A percentile compares a stretch with the other conserved stretches of the same genome.
Evolutionary conservation across 805 yeast species (phyloP).

Genomic region (Candida chauliodis): DNA sequence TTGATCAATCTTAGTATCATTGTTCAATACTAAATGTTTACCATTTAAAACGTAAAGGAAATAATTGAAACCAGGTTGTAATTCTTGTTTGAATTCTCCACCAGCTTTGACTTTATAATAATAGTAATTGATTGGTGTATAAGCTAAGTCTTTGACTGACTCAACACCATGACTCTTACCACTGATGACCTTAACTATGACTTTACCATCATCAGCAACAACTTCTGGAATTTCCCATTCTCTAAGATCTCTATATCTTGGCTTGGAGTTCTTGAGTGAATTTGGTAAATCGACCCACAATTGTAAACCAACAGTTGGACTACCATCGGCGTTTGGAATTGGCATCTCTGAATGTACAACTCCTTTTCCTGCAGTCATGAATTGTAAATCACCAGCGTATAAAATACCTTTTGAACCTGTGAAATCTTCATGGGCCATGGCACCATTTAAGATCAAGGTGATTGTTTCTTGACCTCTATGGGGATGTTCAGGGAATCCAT

Average conservation of each 20-base stretch:
- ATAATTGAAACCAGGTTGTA: slow-evolving; percentile 60
- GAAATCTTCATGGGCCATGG: slow-evolving; percentile 57
- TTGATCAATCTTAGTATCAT: slow-evolving; percentile 37
- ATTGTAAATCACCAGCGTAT: slow-evolving; percentile 80
- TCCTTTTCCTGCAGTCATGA: slow-evolving; percentile 92
- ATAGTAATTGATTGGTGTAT: slow-evolving; percentile 76
- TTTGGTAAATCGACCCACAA: slow-evolving; percentile 85
- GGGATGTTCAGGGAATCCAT: slow-evolving; percentile 52
- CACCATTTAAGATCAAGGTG: slow-evolving; percentile 30
- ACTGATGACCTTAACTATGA: slow-evolving; percentile 67
- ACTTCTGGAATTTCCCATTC: slow-evolving; percentile 68
- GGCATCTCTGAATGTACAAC: slow-evolving; percentile 88
- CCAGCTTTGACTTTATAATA: slow-evolving; percentile 64
- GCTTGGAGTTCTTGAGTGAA: slow-evolving; percentile 56
- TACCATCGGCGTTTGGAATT: slow-evolving; percentile 48
- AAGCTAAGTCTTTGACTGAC: slow-evolving; percentile 70
- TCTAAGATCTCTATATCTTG: slow-evolving; percentile 76
- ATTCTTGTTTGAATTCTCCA: slow-evolving; percentile 56
- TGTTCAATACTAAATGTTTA: slow-evolving; percentile 43
- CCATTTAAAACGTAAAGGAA: slow-evolving; percentile 71
- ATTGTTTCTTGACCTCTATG: slow-evolving; percentile 40
- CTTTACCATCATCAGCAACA: slow-evolving; percentile 57
- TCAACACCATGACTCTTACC: slow-evolving; percentile 77
- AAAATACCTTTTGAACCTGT: slow-evolving; percentile 79
- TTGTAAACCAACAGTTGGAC: slow-evolving; percentile 64